A percentile compares a stretch with the other conserved stretches of the same genome.
Conservation (phyloP, 139 green algal species). For the Haematococcus lacustris region DNA sequence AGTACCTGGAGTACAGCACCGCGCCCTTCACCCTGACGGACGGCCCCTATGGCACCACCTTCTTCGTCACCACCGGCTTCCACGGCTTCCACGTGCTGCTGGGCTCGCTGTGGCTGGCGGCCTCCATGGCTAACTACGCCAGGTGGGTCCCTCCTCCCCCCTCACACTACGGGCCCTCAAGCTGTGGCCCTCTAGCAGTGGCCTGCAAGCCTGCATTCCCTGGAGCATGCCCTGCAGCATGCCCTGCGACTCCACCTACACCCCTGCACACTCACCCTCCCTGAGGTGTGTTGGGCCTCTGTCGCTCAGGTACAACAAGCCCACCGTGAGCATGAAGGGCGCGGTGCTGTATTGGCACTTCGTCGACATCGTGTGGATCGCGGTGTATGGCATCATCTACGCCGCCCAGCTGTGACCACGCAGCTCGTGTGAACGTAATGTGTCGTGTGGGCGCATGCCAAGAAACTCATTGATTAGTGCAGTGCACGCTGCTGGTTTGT, state of each 20-base stretch:
- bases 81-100: slow-evolving; percentile 46
- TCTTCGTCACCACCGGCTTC: slow-evolving; percentile 46
- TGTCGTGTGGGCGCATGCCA: too few relatives aligned
- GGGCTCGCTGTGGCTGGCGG: slow-evolving; percentile 29
- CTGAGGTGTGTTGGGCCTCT: too few relatives aligned
- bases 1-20: slow-evolving; percentile 41
- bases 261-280: too few relatives aligned
- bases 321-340: slow-evolving; percentile 17
- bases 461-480: too few relatives aligned
- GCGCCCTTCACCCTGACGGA: slow-evolving; percentile 41
- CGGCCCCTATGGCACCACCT: slow-evolving; percentile 37
- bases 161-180: too few relatives aligned
- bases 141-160: too few relatives aligned
- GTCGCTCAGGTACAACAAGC: slow-evolving; percentile 13
- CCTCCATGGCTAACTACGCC: slow-evolving; percentile 22
- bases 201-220: too few relatives aligned
- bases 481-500: too few relatives aligned
- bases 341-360: slow-evolving; percentile 48
- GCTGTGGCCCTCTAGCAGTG: too few relatives aligned
- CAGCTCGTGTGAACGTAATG: too few relatives aligned
- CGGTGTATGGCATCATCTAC: slow-evolving; percentile 37
- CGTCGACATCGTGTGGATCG: slow-evolving; percentile 49
- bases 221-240: too few relatives aligned
- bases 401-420: slow-evolving; percentile 31
- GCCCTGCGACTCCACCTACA: too few relatives aligned